phyloP scores from a whole-genome alignment of 345 rosid genomes.

The Geranium rotundifolium region DNA sequence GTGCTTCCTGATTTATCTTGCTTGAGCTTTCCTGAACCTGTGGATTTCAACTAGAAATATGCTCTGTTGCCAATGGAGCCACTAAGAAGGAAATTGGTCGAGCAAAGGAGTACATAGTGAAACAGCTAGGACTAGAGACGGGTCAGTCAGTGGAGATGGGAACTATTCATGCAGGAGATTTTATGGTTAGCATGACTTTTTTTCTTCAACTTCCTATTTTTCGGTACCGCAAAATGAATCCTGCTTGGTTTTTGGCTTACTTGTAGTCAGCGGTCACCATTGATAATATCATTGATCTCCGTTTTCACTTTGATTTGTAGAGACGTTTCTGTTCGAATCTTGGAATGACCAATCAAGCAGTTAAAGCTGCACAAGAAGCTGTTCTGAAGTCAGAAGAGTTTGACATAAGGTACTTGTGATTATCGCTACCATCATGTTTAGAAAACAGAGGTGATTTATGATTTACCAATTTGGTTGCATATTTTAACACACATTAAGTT shows the following conservation, averaged over 20 bases:
- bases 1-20: slow-evolving; percentile 48
- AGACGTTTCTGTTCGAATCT: slow-evolving; percentile 96
- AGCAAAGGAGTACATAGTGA: slow-evolving; percentile 97
- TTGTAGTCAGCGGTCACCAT: too few species aligned
- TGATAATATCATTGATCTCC: too few species aligned
- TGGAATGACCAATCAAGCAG: slow-evolving; percentile 88
- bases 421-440: slow-evolving; percentile 1
- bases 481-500: too few species aligned
- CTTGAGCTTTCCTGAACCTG: slow-evolving; percentile 50
- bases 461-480: too few species aligned
- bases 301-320: slow-evolving; percentile 23
- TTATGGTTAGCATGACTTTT: slow-evolving; percentile 48
- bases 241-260: too few species aligned
- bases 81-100: slow-evolving; percentile 98
- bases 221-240: neutral
- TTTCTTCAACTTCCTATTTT: neutral
- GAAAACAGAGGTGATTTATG: too few species aligned
- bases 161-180: slow-evolving; percentile 95
- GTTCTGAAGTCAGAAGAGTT: slow-evolving; percentile 92
- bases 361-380: slow-evolving; percentile 96
- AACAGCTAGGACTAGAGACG: slow-evolving; percentile 83
- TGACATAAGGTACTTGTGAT: slow-evolving; percentile 61
- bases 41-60: slow-evolving; percentile 78
- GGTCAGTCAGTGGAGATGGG: slow-evolving; percentile 96
- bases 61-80: slow-evolving; percentile 98